A percentile compares a stretch with the other conserved stretches of the same genome.
Conservation (phyloP, 1,284 basidiomycete species). For the Ceratobasidium sp. region DNA sequence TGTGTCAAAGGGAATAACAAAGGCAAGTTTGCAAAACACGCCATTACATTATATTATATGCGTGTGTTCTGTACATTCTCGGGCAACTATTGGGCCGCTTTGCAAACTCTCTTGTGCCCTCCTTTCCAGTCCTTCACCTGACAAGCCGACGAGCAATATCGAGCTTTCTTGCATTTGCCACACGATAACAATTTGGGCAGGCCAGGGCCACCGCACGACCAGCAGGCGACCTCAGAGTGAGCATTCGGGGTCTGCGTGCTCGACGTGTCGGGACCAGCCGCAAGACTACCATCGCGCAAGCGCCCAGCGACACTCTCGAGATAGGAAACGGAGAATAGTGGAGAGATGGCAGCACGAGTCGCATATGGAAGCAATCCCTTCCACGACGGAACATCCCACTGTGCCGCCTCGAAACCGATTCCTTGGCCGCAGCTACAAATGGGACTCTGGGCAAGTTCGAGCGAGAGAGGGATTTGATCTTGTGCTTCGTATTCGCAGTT, state of each 20-base stretch:
- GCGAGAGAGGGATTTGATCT: neutral
- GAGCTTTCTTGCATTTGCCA: conserved; percentile 21
- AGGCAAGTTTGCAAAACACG: too few species aligned
- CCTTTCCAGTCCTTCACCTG: conserved; percentile 34
- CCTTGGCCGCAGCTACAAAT: conserved; percentile 14
- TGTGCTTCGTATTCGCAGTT: neutral
- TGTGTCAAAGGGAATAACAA: too few species aligned
- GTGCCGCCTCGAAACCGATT: neutral
- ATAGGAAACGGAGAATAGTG: conserved; percentile 14
- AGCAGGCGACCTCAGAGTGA: neutral
- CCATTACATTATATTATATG: too few species aligned
- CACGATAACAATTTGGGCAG: neutral
- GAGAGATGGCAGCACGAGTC: conserved; percentile 14
- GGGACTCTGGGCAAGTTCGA: neutral
- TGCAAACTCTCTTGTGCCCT: conserved; percentile 24
- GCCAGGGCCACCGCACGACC: conserved; percentile 1
- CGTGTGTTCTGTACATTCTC: too few species aligned
- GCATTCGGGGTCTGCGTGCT: neutral
- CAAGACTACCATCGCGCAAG: neutral
- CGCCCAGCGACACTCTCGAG: neutral
- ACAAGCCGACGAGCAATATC: conserved; percentile 24
- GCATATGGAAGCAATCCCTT: conserved; percentile 2
- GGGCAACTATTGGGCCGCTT: too few species aligned
- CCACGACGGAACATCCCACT: conserved; percentile 15
- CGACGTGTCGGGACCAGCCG: neutral